These are phyloP conservation scores for Heimioporus sp. DNA, from an alignment of 768 basidiomycete genomes.

Conservation along the genomic window DNA sequence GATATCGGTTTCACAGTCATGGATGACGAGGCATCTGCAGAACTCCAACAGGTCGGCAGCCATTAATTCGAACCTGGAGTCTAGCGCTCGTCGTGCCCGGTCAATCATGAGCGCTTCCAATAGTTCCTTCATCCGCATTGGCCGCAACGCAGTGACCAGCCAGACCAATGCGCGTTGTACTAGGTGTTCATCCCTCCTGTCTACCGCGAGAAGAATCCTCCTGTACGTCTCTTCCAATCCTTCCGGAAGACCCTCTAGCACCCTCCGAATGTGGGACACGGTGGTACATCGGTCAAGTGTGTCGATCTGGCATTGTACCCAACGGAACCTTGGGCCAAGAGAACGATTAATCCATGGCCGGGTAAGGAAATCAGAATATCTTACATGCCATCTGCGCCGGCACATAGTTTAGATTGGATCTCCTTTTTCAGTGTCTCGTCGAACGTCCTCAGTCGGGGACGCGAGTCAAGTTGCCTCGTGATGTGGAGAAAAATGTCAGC, in stretches of 20 bases:
- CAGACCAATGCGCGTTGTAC: slow-evolving; percentile 9
- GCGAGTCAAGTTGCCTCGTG: slow-evolving; percentile 7
- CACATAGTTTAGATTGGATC: slow-evolving; percentile 3
- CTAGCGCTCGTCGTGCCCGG: background rate
- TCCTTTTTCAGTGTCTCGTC: slow-evolving; percentile 10
- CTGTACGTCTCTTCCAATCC: slow-evolving; percentile 25
- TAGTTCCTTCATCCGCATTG: slow-evolving; percentile 8
- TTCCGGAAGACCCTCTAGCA: slow-evolving; percentile 8
- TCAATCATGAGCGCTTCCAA: slow-evolving; percentile 8
- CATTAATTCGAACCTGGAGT: background rate
- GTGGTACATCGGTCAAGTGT: background rate
- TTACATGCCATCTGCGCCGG: slow-evolving; percentile 21
- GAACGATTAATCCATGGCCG: background rate
- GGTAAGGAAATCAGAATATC: background rate
- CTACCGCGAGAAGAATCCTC: slow-evolving; percentile 12
- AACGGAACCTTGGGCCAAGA: slow-evolving; percentile 9
- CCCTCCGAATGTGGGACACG: background rate
- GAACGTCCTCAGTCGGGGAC: slow-evolving; percentile 4
- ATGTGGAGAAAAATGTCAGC: slow-evolving; percentile 11
- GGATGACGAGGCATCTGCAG: slow-evolving; percentile 6
- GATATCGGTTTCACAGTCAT: too few relatives aligned
- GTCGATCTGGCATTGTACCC: too few relatives aligned
- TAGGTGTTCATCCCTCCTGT: background rate
- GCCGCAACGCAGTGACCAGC: slow-evolving; percentile 8
- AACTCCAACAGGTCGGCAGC: background rate